Evolutionary conservation across 306 rosid species (phyloP), one percentile per base, ranked within the genome.

Genomic region (Notholithocarpus densiflorus): DNA sequence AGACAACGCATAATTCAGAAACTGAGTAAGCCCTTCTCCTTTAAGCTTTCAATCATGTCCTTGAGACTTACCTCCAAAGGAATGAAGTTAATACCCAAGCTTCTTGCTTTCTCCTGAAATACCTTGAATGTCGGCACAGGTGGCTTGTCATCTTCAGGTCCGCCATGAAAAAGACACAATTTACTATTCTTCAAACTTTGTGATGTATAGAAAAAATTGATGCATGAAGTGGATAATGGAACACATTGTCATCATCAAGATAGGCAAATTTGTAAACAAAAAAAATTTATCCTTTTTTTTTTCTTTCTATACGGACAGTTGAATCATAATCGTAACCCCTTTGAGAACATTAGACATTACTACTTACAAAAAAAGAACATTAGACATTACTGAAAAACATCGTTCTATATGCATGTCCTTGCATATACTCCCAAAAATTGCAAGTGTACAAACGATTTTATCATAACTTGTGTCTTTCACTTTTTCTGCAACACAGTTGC

Each of bases 41-140:
- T 78, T 37, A 77, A 78, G 73, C 80, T 74, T 57, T 81, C 88
- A 5, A 84, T 55, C 74, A 75, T 23, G 43, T 84, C 84, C 34
- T n/a, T 56, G 27, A 75, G 34, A 20, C 34, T 61, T 14, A 61
- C 81, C 68, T 79, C 81, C 23, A 79, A 54, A 5, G 87, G 87
- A 21, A 66, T 79, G 76, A 29, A 79, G 29, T 17, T 68, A 1
- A 75, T 45, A 4, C 81, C 87, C 79, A 84, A 65, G 26, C 23
- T 23, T 26, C 40, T 78, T 7, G 60, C 78, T 54, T 74, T 71
- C 26, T 69, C 81, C 31, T 78, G 75, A 11, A 85, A 85, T 17
- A 81, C 76, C 60, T 71, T 74, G 64, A 60, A 81, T 5, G n/a
- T 31, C 2, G 72, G 72, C 68, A 51, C 1, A 15, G 62, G 53